Evolutionary conservation across 441 rosid species (phyloP), one percentile per base, ranked within the genome.

Genomic region (Populus tomentosa): DNA sequence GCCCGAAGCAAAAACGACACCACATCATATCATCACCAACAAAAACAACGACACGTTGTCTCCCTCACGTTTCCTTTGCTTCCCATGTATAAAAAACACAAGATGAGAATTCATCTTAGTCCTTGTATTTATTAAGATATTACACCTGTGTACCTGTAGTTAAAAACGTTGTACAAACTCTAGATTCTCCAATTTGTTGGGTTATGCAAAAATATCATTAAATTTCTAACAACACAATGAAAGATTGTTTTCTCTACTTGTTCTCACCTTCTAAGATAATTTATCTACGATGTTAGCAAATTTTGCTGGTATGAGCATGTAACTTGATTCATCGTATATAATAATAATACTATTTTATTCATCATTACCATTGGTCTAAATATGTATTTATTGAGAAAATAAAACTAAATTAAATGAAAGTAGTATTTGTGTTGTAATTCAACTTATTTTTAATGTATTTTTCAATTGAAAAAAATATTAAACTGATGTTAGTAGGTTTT

Each of bases 1-100:
- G 42, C 71, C 26, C 71, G n/a, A 64, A 71, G 74, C 69, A 16
- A 66, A 66, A 59, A 28, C 10, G 59, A 26, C 66, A 50, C 46
- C 53, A 4, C 16, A 21, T 21, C 66, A 59, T n/a, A 8, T 46
- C 56, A 5, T 26, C 30, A 11, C 13, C 26, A 23, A 3, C 4
- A 30, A 30, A 30, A 30, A 30, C 32, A 30, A 30, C 32, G 32
- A 67, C 20, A 18, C 26, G 67, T 11, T 10, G 30, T 4, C 30
- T 16, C 32, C 36, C 32, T 32, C 70, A 24, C 9, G 36, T 11
- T 32, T 30, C 8, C 40, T 3, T 8, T 8, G 21, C 71, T 38
- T 32, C 36, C 14, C 13, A 30, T 30, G 32, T 30, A 30, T 30
- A 0, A 30, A 30, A 30, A 35, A 6, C n/a, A 59, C 64, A 59